These are phyloP conservation scores for Chrysoporthe deuterocubensis DNA, from an alignment of 2,329 filamentous ascomycete genomes.

Conservation along the genomic window DNA sequence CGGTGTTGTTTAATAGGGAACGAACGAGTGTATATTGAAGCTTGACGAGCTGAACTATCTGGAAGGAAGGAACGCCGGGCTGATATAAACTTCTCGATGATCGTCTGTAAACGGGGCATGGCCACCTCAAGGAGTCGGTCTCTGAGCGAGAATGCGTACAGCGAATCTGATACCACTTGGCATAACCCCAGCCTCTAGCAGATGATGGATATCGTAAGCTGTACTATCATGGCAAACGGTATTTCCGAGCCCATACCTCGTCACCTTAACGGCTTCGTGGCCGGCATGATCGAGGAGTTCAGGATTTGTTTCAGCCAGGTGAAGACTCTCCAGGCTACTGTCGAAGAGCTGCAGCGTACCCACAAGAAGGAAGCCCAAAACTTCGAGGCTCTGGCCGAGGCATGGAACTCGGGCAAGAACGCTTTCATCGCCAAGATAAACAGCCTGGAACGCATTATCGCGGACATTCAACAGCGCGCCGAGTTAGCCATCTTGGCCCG, in stretches of 20 bases:
- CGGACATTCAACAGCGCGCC: slow-evolving; percentile 18
- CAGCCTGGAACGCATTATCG: slow-evolving; percentile 28
- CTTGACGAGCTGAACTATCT: no score
- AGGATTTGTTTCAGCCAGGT: slow-evolving; percentile 13
- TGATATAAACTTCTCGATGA: no score
- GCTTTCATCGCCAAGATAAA: slow-evolving; percentile 26
- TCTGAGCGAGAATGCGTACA: slow-evolving; percentile 9
- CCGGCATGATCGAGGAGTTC: slow-evolving; percentile 26
- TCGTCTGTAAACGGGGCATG: no score
- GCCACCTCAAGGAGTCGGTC: no score
- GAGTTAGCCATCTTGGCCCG: slow-evolving; percentile 22
- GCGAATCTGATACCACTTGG: slow-evolving; percentile 18
- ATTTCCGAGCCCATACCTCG: slow-evolving; percentile 26
- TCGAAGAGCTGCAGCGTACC: slow-evolving; percentile 10
- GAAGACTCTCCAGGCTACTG: neutral
- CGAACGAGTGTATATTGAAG: no score
- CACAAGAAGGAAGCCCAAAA: slow-evolving; percentile 20
- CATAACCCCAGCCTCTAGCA: slow-evolving; percentile 26
- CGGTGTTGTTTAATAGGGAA: no score
- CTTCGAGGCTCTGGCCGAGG: slow-evolving; percentile 16
- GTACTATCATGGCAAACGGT: slow-evolving; percentile 25
- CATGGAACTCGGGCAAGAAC: slow-evolving; percentile 22
- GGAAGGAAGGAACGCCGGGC: no score
- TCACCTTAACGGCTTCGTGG: slow-evolving; percentile 27
- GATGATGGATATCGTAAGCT: slow-evolving; percentile 28